phyloP scores from a whole-genome alignment of 352 stramenopile species.

The Phytophthora europaea region DNA sequence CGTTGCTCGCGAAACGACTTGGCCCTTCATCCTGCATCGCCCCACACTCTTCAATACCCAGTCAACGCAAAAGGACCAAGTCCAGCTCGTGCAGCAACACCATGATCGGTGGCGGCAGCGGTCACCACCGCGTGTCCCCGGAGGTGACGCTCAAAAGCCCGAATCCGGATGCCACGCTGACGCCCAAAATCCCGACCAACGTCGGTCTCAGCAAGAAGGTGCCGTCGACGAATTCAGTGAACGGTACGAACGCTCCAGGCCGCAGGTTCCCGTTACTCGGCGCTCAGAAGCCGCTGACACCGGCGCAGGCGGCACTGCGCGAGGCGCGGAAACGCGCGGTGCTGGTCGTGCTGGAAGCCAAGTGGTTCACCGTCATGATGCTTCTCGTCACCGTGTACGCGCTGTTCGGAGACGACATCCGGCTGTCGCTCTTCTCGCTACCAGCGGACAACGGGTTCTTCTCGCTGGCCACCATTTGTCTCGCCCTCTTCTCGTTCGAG shows the following conservation, averaged over 20 bases:
- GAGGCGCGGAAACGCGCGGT: constrained; percentile 53
- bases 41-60: constrained; percentile 20
- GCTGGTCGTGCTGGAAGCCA: constrained; percentile 74
- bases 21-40: background rate
- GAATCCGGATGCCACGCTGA: constrained; percentile 65
- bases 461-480: constrained; percentile 85
- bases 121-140: constrained; percentile 71
- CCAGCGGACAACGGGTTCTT: constrained; percentile 87
- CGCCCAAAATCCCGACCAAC: constrained; percentile 66
- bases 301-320: constrained; percentile 53
- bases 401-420: constrained; percentile 94
- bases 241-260: background rate
- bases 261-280: constrained; percentile 32
- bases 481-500: constrained; percentile 92
- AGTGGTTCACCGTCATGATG: constrained; percentile 86
- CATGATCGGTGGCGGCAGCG: constrained; percentile 41
- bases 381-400: constrained; percentile 93
- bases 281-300: constrained; percentile 27
- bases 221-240: constrained; percentile 10
- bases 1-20: constrained; percentile 25
- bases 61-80: background rate
- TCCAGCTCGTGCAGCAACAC: background rate
- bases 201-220: constrained; percentile 47
- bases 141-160: constrained; percentile 78
- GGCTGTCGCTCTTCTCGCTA: constrained; percentile 79